These are phyloP conservation scores for Isochrysis galbana DNA, from an alignment of 78 protist species.

Conservation along the genomic window DNA sequence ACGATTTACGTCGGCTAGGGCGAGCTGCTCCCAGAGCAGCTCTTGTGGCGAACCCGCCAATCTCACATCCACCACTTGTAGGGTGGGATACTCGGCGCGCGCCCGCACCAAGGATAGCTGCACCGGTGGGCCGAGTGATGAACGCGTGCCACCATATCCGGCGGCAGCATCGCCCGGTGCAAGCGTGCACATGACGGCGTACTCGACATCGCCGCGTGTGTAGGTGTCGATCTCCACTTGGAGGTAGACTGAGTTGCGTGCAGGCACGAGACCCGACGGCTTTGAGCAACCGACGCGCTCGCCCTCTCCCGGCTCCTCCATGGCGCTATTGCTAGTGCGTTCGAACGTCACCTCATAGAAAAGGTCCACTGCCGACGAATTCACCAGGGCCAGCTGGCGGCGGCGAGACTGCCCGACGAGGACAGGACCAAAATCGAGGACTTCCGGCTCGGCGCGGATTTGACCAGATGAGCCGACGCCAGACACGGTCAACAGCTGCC, in stretches of 20 bases:
- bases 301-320: neutral
- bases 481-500: neutral
- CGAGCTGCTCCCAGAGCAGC: neutral
- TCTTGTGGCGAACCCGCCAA: neutral
- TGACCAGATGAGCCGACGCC: neutral
- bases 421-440: neutral
- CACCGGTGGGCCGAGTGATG: neutral
- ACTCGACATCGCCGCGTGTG: neutral
- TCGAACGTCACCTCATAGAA: neutral
- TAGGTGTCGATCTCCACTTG: neutral
- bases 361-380: neutral
- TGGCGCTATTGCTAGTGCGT: neutral
- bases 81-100: neutral
- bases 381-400: neutral
- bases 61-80: neutral
- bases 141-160: too few species aligned
- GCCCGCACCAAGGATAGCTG: neutral
- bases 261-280: neutral
- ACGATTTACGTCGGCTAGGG: neutral
- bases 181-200: neutral
- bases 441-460: neutral
- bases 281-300: neutral
- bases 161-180: too few species aligned
- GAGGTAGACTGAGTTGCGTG: neutral
- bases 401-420: neutral